Evolutionary conservation across 2,329 filamentous ascomycete species (phyloP), one percentile per base, ranked within the genome.

Genomic region (Apiospora rasikravindrae): DNA sequence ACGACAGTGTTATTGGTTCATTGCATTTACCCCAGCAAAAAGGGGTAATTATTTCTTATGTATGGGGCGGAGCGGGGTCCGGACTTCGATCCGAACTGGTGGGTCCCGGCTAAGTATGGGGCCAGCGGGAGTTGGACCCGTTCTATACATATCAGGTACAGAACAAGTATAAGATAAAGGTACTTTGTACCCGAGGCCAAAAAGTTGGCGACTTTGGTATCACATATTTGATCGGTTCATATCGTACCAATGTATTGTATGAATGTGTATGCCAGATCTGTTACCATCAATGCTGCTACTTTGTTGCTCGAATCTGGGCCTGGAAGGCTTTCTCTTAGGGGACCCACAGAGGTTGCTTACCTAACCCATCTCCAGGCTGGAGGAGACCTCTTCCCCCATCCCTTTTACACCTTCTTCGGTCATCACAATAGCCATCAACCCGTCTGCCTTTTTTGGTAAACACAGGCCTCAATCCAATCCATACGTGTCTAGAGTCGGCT

Each of bases 31-130:
- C 53, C 53, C 53, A 37, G 29, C 29, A 37, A 22, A 57, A 64
- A 64, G 57, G 57, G 19, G 57, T 10, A n/a, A 11, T 64, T 33
- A 64, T 24, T 64, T 40, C 57, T 10, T n/a, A 40, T 13, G 22
- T 37, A 64, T 64, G 57, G 57, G 57, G 33, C 57, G 8, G 33
- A n/a, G 57, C 33, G 33, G 57, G 33, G 57, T 40, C 57, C 57
- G 33, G 33, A 13, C 33, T 40, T 8, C 2, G 4, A 40, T n/a
- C 57, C 29, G 33, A n/a, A 6, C 22, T 4, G 19, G 19, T 40
- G 57, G 57, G 57, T 24, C 57, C 10, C 29, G 57, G 57, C 29
- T 40, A 64, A 64, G 22, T 64, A 64, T 64, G 57, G 57, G 57
- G 19, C 29, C 22, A 22, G 19, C n/a, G 19, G 33, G 33, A 40